These are phyloP conservation scores for Sarcomyxa edulis DNA, from an alignment of 768 basidiomycete genomes.

Conservation along the genomic window DNA sequence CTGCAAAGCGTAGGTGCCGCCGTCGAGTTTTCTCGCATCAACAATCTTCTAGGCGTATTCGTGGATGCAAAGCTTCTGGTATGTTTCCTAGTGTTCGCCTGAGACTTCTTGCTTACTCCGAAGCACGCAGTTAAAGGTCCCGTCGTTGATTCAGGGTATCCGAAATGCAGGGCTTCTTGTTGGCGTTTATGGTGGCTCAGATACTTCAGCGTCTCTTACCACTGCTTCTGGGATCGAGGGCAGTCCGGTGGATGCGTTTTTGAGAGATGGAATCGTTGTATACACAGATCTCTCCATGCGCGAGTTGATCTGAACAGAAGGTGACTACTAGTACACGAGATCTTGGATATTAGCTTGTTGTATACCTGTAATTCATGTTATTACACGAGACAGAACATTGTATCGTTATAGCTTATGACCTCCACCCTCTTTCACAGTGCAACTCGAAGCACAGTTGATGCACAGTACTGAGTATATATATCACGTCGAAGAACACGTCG, in stretches of 20 bases:
- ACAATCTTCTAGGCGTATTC: constrained; percentile 90
- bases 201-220: constrained; percentile 31
- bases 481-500: too few species aligned
- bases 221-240: constrained; percentile 34
- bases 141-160: constrained; percentile 84
- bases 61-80: constrained; percentile 86
- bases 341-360: too few species aligned
- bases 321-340: too few species aligned
- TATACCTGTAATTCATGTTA: too few species aligned
- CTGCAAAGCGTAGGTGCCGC: constrained; percentile 78
- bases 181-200: constrained; percentile 68
- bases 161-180: constrained; percentile 86
- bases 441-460: too few species aligned
- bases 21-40: constrained; percentile 88
- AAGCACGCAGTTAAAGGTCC: constrained; percentile 66
- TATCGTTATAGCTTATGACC: too few species aligned
- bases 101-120: background rate
- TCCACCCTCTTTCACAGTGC: too few species aligned
- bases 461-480: too few species aligned
- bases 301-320: constrained; percentile 36
- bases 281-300: constrained; percentile 61
- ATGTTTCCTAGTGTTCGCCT: constrained; percentile 19
- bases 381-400: too few species aligned
- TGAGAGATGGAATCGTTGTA: constrained; percentile 58
- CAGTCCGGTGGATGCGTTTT: constrained; percentile 60